Conservation (phyloP, 2,329 filamentous ascomycete species). For the Metarhizium rileyi region DNA sequence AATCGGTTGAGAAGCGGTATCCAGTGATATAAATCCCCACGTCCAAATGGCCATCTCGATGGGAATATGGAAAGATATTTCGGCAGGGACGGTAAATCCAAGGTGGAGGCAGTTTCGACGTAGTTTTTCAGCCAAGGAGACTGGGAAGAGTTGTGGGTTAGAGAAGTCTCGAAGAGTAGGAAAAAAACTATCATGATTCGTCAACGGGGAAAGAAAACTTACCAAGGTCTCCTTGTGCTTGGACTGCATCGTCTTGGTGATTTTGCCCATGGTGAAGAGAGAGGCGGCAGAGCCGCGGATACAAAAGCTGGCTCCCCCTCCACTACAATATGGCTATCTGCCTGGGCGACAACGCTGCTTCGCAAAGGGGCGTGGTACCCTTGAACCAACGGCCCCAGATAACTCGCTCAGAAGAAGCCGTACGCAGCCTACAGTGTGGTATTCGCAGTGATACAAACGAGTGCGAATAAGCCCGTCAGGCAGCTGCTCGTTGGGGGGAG, state of each 20-base stretch:
- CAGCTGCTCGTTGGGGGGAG: neutral
- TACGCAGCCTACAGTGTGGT: neutral
- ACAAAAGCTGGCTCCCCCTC: constrained; percentile 43
- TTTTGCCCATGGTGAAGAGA: constrained; percentile 55
- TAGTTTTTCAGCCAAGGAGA: constrained; percentile 82
- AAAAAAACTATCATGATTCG: neutral
- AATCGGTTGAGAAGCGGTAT: constrained; percentile 90
- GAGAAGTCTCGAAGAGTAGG: too few species aligned
- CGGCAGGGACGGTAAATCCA: constrained; percentile 67
- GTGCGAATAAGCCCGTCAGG: neutral
- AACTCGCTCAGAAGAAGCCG: neutral
- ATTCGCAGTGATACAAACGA: neutral
- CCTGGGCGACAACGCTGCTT: constrained; percentile 30
- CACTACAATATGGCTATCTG: constrained; percentile 36
- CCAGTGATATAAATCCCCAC: constrained; percentile 97
- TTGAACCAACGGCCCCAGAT: constrained; percentile 20
- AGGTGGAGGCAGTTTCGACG: constrained; percentile 58
- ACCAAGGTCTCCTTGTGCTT: constrained; percentile 61
- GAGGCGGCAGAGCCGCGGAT: constrained; percentile 50
- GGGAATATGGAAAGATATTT: constrained; percentile 71
- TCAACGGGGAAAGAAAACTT: constrained; percentile 17
- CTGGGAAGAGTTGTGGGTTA: constrained; percentile 32
- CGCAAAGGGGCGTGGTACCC: constrained; percentile 21
- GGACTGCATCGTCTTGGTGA: constrained; percentile 55
- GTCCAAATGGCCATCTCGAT: constrained; percentile 85